Evolutionary conservation across 352 stramenopile genomes (phyloP), one percentile per base, ranked within the genome.

Genomic region (Pythium graminicola): DNA sequence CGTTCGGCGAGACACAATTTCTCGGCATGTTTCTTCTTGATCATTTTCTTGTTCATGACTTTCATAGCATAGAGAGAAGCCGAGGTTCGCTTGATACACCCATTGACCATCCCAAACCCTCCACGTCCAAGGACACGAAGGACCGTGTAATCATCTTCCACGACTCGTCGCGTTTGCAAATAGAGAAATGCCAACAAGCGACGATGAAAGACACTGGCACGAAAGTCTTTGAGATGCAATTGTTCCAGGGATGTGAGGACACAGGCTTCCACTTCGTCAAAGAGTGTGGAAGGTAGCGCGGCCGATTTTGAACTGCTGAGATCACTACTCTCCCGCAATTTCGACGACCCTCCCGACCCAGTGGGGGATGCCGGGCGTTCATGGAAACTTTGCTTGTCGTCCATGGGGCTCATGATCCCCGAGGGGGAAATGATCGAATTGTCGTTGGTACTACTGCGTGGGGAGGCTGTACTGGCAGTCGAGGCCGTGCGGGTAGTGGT

Each of bases 61-160:
- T 92, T 92, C 71, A 92, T 87, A 1, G 81, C 81, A 48, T 89
- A 92, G 16, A 92, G 63, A 33, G 79, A 86, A 10, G 74, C 72
- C n/a, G 73, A 86, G 13, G 72, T 98, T 36, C 89, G 84, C 58
- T 97, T 97, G 69, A 98, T 98, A 54, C 93, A 98, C 44, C 93
- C 96, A 69, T 96, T 97, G 23, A 98, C 95, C 72, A 97, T 91
- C 40, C 95, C 96, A 64, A 99, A 99, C 17, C 96, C 96, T 40
- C 96, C 96, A 45, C 95, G 78, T 20, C 96, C 96, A 22, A 99
- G 76, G 39, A 98, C 85, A 44, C 96, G 81, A 59, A 99, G 95
- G 17, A 97, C 67, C 31, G 92, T 96, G 61, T 99, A 99, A 59
- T 98, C 94, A 33, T 97, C 86, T 57, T 98, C 90, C 17, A 81